Conservation (phyloP, 768 basidiomycete species). For the Russula brevipes region DNA sequence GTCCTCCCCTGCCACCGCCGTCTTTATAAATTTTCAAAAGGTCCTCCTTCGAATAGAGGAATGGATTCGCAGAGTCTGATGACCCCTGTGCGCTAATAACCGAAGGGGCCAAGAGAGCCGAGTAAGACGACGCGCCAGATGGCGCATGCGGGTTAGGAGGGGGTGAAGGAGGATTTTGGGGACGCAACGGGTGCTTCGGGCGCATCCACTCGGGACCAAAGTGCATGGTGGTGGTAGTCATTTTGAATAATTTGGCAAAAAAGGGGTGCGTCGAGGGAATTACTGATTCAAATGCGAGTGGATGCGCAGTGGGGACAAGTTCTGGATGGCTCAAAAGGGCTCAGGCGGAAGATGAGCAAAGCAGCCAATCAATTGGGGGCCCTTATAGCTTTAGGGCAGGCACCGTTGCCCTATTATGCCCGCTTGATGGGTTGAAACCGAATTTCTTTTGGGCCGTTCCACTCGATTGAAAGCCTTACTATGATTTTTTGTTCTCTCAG, state of each 20-base stretch:
- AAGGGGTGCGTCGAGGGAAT: not conserved
- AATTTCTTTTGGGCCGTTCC: not conserved
- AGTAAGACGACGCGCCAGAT: slow-evolving; percentile 61
- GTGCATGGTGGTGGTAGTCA: slow-evolving; percentile 69
- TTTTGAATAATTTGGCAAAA: slow-evolving; percentile 30
- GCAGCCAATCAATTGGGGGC: slow-evolving; percentile 10
- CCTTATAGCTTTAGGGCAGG: slow-evolving; percentile 20
- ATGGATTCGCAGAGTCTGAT: slow-evolving; percentile 67
- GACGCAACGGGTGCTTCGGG: slow-evolving; percentile 57
- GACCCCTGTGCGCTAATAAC: slow-evolving; percentile 47
- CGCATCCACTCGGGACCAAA: slow-evolving; percentile 95
- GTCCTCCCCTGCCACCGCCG: slow-evolving; percentile 62
- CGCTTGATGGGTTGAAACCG: not conserved
- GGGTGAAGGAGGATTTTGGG: slow-evolving; percentile 59
- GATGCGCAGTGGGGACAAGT: not conserved
- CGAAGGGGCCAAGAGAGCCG: slow-evolving; percentile 58
- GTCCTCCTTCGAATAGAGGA: slow-evolving; percentile 82
- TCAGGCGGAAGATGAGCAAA: not conserved
- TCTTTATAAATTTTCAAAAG: slow-evolving; percentile 80
- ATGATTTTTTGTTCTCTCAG: not conserved
- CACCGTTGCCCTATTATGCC: not conserved
- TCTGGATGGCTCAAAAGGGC: slow-evolving; percentile 10
- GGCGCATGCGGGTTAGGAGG: slow-evolving; percentile 37
- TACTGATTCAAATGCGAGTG: slow-evolving; percentile 9
- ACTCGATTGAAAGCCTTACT: not conserved